These are phyloP conservation scores for Colletotrichum truncatum DNA, from an alignment of 2,329 filamentous ascomycete species.

Conservation along the genomic window DNA sequence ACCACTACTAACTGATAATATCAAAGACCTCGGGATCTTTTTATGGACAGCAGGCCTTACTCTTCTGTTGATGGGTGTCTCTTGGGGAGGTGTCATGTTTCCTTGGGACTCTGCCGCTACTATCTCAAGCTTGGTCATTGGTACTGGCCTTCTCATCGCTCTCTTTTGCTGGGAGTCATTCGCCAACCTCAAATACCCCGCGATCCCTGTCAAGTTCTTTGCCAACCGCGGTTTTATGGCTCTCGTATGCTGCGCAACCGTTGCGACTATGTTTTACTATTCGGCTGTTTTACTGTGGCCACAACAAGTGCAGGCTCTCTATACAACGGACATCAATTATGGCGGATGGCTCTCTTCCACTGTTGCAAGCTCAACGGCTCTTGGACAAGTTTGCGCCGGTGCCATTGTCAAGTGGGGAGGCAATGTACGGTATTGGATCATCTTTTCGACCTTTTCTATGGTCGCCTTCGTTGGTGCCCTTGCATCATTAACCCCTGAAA, in stretches of 20 bases:
- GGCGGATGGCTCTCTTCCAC: slow-evolving; percentile 48
- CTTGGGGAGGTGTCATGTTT: slow-evolving; percentile 52
- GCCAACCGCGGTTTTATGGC: slow-evolving; percentile 46
- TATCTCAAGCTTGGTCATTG: slow-evolving; percentile 47
- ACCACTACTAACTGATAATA: not conserved
- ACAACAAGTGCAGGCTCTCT: slow-evolving; percentile 44
- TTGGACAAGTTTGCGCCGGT: slow-evolving; percentile 44
- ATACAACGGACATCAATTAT: slow-evolving; percentile 44
- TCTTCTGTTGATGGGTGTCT: slow-evolving; percentile 56
- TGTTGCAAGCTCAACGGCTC: slow-evolving; percentile 42
- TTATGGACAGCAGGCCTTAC: slow-evolving; percentile 55
- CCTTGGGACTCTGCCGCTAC: slow-evolving; percentile 51
- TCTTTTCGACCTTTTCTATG: slow-evolving; percentile 47
- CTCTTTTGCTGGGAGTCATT: slow-evolving; percentile 48
- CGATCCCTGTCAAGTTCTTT: slow-evolving; percentile 48
- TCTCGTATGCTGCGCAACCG: slow-evolving; percentile 44
- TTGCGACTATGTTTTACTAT: slow-evolving; percentile 45
- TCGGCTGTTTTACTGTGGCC: slow-evolving; percentile 46
- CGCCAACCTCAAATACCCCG: slow-evolving; percentile 45
- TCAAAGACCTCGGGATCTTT: slow-evolving; percentile 48
- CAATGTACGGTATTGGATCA: slow-evolving; percentile 46
- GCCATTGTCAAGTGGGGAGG: slow-evolving; percentile 43
- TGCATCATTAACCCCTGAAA: slow-evolving; percentile 42
- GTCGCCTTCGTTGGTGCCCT: slow-evolving; percentile 45
- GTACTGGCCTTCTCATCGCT: slow-evolving; percentile 40